A percentile compares a stretch with the other conserved stretches of the same genome.
Conservation (phyloP, 163 green algal genomes). For the Coccomyxa subellipsoidea region DNA sequence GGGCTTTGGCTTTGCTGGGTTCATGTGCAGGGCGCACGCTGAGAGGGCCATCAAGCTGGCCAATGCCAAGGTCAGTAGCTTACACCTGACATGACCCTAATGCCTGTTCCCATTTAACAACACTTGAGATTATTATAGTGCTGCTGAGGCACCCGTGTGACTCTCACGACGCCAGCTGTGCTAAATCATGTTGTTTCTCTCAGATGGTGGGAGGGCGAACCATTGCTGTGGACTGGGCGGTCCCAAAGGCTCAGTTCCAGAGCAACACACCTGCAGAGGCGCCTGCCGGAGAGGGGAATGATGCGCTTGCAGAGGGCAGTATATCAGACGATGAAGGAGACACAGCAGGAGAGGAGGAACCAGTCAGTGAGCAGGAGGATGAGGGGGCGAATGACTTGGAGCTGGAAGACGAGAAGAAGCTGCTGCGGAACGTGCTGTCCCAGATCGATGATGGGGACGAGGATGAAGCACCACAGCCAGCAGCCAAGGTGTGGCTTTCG, state of each 20-base stretch:
- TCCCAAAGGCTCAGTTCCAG: constrained; percentile 78
- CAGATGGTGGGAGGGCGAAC: constrained; percentile 62
- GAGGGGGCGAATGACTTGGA: constrained; percentile 6
- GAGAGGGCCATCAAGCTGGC: constrained; percentile 69
- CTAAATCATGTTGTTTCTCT: neutral
- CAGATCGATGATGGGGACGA: constrained; percentile 9
- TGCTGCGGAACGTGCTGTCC: constrained; percentile 12
- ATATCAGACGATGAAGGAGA: constrained; percentile 15
- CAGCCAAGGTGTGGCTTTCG: neutral
- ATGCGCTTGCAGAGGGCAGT: neutral
- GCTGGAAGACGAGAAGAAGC: constrained; percentile 4
- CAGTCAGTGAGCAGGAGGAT: constrained; percentile 2
- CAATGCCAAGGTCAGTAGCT: constrained; percentile 66
- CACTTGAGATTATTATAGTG: too few relatives aligned
- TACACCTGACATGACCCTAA: too few relatives aligned
- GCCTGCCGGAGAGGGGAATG: neutral
- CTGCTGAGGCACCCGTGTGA: too few relatives aligned
- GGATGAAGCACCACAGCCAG: neutral
- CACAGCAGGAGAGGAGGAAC: neutral
- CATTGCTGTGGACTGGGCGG: constrained; percentile 90
- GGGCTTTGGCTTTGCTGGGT: constrained; percentile 93
- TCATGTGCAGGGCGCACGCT: constrained; percentile 76
- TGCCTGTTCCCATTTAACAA: too few relatives aligned
- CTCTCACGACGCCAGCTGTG: neutral
- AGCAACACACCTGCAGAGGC: neutral